Base-by-base conservation (phyloP, 306 rosid genomes). In the Glycine soja region DNA sequence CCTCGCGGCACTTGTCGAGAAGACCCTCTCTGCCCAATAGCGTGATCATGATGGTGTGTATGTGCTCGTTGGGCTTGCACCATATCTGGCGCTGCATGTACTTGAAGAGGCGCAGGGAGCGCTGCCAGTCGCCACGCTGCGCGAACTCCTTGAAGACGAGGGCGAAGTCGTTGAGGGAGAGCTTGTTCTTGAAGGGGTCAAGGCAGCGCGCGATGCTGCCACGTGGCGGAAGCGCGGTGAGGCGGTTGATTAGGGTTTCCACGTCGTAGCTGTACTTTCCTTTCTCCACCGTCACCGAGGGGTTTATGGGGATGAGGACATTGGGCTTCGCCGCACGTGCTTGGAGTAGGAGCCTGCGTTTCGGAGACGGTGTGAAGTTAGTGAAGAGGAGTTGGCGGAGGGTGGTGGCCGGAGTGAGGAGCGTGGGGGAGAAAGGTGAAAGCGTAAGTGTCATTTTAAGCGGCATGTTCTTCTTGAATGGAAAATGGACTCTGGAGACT, bases 151-250 rank as follows among this genome's bases (percentile, higher is more conserved):
- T 93, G 87, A 95, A 95, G 2, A 93, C 99, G 67, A 92, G 51
- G 4, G 97, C 94, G 88, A 96, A 96, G 81, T 96, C 98, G 75
- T 96, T 93, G 5, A 93, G 88, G 5, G 99, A 93, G 11, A 93
- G 90, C 86, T 91, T 96, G 88, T 86, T 96, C 90, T 92, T 96
- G 80, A 90, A 96, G n/a, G 93, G 56, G 74, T 96, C 98, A 4
- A 96, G 88, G 68, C 97, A 90, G 38, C 99, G 96, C 32, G 99
- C 99, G 18, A 95, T 93, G 94, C 98, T 95, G 14, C 99, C 99
- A 10, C 98, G 94, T 9, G 99, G 98, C 30, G 99, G 97, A 4
- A 95, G 86, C 83, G 94, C 89, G 43, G 93, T 93, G 36, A 95
- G 97, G 80, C 90, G 89, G 87, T 95, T 90, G 66, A 95, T 90